Evolutionary conservation across 495 filamentous ascomycete species (phyloP).

Genomic region (Astrothelium macrocarpum): DNA sequence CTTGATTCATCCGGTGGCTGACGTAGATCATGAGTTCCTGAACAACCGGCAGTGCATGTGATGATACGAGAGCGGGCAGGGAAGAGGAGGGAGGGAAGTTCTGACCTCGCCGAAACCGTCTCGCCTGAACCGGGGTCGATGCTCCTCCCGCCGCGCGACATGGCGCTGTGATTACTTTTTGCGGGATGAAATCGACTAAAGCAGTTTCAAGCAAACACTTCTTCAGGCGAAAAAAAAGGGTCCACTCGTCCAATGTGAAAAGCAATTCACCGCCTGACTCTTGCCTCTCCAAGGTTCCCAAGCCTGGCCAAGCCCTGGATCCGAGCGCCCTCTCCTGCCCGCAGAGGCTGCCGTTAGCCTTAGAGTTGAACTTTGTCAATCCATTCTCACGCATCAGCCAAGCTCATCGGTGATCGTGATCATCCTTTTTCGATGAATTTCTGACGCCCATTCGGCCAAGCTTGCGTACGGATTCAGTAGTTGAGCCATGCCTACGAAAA

Average conservation of each 20-base stretch:
- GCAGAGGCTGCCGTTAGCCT: neutral
- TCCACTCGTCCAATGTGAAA: neutral
- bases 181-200: slow-evolving; percentile 4
- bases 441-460: neutral
- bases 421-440: neutral
- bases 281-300: neutral
- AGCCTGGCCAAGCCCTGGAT: neutral
- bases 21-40: neutral
- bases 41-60: neutral
- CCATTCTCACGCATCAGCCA: neutral
- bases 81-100: neutral
- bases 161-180: slow-evolving; percentile 5
- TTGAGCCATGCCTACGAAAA: neutral
- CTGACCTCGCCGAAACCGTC: neutral
- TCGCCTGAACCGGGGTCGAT: neutral
- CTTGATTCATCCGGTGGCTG: no score
- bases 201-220: no score
- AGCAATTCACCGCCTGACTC: neutral
- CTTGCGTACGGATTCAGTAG: neutral
- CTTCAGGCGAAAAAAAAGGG: no score
- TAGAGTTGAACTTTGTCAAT: neutral
- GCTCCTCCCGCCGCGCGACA: slow-evolving; percentile 5
- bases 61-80: neutral
- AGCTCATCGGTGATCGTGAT: neutral
- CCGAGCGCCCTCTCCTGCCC: neutral